Percentiles rank a stretch among this genome's conserved stretches.
Evolutionary conservation across 2,329 filamentous ascomycete species (phyloP).

Genomic region (Ophiostoma angusticollis): DNA sequence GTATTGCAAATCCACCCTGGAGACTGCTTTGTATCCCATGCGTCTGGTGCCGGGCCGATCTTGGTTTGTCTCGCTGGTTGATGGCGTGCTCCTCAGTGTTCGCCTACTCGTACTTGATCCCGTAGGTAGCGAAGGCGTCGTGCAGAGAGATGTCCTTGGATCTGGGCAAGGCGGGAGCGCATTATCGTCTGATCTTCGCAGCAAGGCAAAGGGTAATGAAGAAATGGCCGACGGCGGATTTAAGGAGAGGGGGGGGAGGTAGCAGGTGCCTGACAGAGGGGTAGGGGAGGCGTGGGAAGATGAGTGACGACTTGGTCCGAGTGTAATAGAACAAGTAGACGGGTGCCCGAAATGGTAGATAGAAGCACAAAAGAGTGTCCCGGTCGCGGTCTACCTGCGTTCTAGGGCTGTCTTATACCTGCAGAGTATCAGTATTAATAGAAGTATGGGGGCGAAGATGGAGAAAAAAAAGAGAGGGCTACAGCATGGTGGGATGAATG

Average conservation of each 20-base stretch:
- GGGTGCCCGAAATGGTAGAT: no score
- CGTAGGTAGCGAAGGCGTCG: background rate
- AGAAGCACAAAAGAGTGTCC: background rate
- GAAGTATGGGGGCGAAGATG: no score
- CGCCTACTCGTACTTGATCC: background rate
- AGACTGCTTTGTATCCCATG: constrained; percentile 1
- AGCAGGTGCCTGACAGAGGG: no score
- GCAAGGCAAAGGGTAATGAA: constrained; percentile 21
- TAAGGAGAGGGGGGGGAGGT: background rate
- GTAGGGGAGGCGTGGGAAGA: constrained; percentile 9
- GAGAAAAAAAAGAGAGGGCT: no score
- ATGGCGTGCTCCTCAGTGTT: constrained; percentile 7
- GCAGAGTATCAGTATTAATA: constrained; percentile 1
- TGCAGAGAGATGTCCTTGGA: background rate
- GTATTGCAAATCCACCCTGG: background rate
- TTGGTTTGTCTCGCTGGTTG: constrained; percentile 8
- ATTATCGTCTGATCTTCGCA: constrained; percentile 35
- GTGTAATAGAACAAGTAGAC: no score
- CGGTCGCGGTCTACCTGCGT: background rate
- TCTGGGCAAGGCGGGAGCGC: constrained; percentile 12
- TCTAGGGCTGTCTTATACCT: constrained; percentile 5
- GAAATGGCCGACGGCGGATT: constrained; percentile 1
- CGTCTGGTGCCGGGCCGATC: constrained; percentile 17
- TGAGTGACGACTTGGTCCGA: background rate
- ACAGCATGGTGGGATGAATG: background rate